Evolutionary conservation across 305 asterid species (phyloP).

Genomic region (Fraxinus dipetala): DNA sequence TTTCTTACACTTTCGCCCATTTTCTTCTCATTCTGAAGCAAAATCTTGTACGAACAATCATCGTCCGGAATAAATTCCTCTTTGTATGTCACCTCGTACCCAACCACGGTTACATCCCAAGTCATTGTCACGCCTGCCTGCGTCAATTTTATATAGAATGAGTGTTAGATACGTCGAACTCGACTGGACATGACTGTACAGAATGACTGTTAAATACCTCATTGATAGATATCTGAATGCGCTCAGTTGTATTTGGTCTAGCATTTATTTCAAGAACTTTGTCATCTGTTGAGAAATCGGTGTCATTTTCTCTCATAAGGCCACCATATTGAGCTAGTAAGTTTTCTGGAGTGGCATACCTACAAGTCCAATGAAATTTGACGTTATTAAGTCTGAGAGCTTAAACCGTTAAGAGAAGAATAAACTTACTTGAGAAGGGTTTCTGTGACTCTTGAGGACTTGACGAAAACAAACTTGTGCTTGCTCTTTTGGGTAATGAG

Average conservation of each 20-base stretch:
- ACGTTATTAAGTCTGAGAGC: not conserved
- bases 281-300: conserved; percentile 64
- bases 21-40: conserved; percentile 64
- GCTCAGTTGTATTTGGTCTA: conserved; percentile 35
- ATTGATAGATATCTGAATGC: conserved; percentile 51
- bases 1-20: conserved; percentile 48
- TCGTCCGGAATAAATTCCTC: conserved; percentile 87
- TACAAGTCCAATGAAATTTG: conserved; percentile 18
- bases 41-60: conserved; percentile 72
- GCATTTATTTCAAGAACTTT: conserved; percentile 62
- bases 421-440: conserved; percentile 66
- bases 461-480: conserved; percentile 55
- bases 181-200: not conserved
- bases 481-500: conserved; percentile 54
- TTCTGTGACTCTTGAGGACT: conserved; percentile 61
- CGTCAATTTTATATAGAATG: not conserved
- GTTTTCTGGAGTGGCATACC: conserved; percentile 63
- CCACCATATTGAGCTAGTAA: conserved; percentile 66
- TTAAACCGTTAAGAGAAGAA: not conserved
- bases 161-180: not conserved
- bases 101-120: conserved; percentile 77
- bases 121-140: conserved; percentile 61
- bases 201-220: conserved; percentile 38
- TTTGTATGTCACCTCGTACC: conserved; percentile 61
- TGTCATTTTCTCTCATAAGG: conserved; percentile 55